Percentiles rank a stretch among this genome's conserved stretches.
phyloP scores from a whole-genome alignment of 345 rosid species.

The Nephelium lappaceum region DNA sequence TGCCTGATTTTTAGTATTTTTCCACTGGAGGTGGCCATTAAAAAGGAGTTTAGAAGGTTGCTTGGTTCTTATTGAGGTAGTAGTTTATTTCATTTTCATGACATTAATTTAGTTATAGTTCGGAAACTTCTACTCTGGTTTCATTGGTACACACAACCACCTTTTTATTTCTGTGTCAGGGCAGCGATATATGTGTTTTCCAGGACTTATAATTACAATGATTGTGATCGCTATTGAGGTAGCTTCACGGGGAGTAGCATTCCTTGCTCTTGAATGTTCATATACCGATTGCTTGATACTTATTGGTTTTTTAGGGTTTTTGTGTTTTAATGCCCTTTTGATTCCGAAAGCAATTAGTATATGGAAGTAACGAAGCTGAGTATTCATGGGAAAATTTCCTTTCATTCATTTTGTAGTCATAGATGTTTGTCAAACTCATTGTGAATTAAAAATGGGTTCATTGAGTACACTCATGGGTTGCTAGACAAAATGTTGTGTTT shows the following conservation, averaged over 20 bases:
- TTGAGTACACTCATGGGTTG: neutral
- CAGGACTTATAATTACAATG: neutral
- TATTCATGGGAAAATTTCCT: neutral
- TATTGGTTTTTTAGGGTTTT: neutral
- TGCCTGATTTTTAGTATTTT: neutral
- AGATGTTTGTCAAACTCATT: constrained; percentile 5
- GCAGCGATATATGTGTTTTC: neutral
- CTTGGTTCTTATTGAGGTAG: neutral
- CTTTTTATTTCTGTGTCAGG: neutral
- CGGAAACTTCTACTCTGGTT: neutral
- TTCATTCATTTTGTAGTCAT: neutral
- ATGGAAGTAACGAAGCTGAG: neutral
- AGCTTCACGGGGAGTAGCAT: neutral
- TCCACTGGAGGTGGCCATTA: neutral
- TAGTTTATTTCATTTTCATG: neutral
- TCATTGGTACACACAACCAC: neutral
- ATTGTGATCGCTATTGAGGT: neutral
- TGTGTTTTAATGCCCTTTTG: neutral
- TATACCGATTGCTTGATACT: neutral
- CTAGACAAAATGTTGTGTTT: neutral
- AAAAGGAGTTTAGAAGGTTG: neutral
- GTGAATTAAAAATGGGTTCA: neutral
- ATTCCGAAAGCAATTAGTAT: neutral
- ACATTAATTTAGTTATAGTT: neutral
- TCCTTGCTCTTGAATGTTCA: neutral